Evolutionary conservation across 2,329 filamentous ascomycete species (phyloP).

Genomic region (Botrytis tulipae): DNA sequence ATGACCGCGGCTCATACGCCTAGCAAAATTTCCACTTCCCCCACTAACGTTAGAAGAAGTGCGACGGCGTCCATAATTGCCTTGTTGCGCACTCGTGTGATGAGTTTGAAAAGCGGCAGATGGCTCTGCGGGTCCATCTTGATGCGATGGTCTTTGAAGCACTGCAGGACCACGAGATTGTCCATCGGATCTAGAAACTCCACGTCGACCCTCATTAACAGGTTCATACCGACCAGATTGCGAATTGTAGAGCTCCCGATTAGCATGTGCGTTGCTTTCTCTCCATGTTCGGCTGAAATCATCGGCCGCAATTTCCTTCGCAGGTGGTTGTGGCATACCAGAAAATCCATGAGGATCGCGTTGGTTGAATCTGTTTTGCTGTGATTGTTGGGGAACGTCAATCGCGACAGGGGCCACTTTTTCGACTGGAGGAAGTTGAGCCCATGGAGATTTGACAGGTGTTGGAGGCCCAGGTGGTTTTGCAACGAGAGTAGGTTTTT

Average conservation of each 20-base stretch:
- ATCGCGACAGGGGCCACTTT: conserved; percentile 69
- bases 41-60: conserved; percentile 91
- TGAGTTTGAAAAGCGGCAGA: conserved; percentile 83
- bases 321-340: conserved; percentile 51
- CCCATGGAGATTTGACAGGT: conserved; percentile 89
- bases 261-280: conserved; percentile 61
- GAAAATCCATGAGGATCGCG: conserved; percentile 58
- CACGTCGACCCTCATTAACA: conserved; percentile 69
- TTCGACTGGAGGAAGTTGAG: conserved; percentile 78
- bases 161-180: conserved; percentile 71
- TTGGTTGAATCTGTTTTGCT: conserved; percentile 48
- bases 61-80: conserved; percentile 70
- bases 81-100: conserved; percentile 63
- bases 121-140: conserved; percentile 74
- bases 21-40: conserved; percentile 68
- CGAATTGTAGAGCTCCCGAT: conserved; percentile 88
- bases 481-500: conserved; percentile 70
- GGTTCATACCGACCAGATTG: conserved; percentile 92
- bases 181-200: conserved; percentile 63
- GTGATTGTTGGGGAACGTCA: conserved; percentile 48
- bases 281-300: conserved; percentile 88
- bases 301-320: conserved; percentile 88
- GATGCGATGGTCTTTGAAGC: conserved; percentile 66
- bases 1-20: conserved; percentile 39
- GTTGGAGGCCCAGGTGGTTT: conserved; percentile 66